Percentiles rank a stretch among this genome's conserved stretches.
Conservation (phyloP, 345 rosid genomes). For the Ceriops zippeliana region DNA sequence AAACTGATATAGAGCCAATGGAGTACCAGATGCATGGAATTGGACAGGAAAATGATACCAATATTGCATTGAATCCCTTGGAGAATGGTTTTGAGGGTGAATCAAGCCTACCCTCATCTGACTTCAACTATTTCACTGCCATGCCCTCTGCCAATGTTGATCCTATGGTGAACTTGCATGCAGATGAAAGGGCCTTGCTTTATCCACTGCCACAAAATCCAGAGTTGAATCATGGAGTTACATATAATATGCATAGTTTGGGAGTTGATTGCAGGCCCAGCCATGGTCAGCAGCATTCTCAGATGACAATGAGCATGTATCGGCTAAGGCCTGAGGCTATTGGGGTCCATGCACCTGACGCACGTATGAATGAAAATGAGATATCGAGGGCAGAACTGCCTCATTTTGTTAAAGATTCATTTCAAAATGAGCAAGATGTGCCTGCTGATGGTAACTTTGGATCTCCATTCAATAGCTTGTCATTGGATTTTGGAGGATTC, state of each 20-base stretch:
- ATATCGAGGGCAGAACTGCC: conserved; percentile 37
- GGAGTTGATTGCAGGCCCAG: conserved; percentile 41
- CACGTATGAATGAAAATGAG: conserved; percentile 42
- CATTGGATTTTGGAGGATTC: conserved; percentile 39
- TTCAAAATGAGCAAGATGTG: conserved; percentile 53
- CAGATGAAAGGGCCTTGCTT: conserved; percentile 53
- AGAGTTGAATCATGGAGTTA: conserved; percentile 40
- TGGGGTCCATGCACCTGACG: conserved; percentile 29
- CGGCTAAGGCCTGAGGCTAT: conserved; percentile 36
- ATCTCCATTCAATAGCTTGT: conserved; percentile 47
- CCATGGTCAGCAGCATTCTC: conserved; percentile 40
- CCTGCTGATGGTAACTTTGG: conserved; percentile 50
- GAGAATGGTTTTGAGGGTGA: conserved; percentile 43
- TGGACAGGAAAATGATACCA: conserved; percentile 36
- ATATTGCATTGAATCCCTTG: conserved; percentile 26
- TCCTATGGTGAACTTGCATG: conserved; percentile 43
- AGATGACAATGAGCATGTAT: conserved; percentile 35
- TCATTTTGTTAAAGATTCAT: conserved; percentile 36
- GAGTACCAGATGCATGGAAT: conserved; percentile 38
- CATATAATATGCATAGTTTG: conserved; percentile 44
- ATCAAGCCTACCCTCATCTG: conserved; percentile 32
- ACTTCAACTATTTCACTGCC: conserved; percentile 37
- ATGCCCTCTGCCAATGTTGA: conserved; percentile 42
- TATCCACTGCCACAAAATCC: conserved; percentile 45
- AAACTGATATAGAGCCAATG: conserved; percentile 31